phyloP scores from a whole-genome alignment of 2,329 filamentous ascomycete genomes.

The Alternaria hordeiaustralica region DNA sequence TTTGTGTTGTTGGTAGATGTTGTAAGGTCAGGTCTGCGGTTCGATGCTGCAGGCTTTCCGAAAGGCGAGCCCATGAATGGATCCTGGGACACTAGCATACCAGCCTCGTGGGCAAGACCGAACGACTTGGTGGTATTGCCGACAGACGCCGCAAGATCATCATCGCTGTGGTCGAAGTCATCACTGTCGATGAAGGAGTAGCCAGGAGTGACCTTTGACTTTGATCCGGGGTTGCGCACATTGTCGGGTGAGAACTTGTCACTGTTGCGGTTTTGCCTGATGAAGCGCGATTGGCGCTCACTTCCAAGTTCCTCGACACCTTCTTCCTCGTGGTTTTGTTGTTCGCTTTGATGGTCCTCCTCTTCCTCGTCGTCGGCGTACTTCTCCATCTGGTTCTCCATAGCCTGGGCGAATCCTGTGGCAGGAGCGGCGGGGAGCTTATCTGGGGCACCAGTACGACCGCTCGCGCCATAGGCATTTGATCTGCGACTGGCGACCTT shows the following conservation, averaged over 20 bases:
- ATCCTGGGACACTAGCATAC: constrained; percentile 29
- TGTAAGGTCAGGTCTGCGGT: neutral
- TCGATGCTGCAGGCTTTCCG: constrained; percentile 1
- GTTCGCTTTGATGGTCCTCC: constrained; percentile 9
- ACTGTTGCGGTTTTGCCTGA: constrained; percentile 4
- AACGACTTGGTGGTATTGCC: constrained; percentile 44
- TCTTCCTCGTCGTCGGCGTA: constrained; percentile 30
- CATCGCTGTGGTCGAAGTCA: constrained; percentile 26
- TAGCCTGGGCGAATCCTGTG: constrained; percentile 44
- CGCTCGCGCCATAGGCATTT: constrained; percentile 47
- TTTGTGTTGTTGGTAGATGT: neutral
- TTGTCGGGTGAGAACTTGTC: constrained; percentile 11
- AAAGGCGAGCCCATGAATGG: constrained; percentile 7
- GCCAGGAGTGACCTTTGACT: constrained; percentile 14
- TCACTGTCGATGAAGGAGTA: constrained; percentile 28
- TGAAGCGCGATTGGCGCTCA: neutral
- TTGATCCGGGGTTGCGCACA: neutral
- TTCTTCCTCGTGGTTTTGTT: constrained; percentile 9
- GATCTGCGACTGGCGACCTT: constrained; percentile 42
- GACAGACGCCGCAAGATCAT: constrained; percentile 27
- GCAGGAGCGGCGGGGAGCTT: constrained; percentile 32
- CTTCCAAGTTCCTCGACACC: constrained; percentile 23
- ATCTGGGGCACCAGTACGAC: constrained; percentile 39
- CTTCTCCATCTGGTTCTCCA: constrained; percentile 35
- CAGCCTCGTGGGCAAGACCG: constrained; percentile 41